A percentile compares a stretch with the other conserved stretches of the same genome.
Evolutionary conservation across 2,329 filamentous ascomycete species (phyloP).

Genomic region (Alternaria sp.): DNA sequence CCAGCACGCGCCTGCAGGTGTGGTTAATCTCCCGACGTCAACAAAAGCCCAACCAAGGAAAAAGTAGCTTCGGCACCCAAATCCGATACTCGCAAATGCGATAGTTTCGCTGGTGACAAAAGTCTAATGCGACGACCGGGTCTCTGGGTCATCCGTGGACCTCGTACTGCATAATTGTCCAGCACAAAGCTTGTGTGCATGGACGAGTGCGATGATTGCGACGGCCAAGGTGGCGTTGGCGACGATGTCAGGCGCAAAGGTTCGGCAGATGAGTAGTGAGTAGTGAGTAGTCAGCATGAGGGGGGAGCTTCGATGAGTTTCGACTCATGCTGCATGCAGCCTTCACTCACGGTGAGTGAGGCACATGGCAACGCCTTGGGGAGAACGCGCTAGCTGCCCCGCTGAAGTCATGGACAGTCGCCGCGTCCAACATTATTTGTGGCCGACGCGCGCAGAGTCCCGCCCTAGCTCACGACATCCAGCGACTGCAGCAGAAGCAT

Average conservation of each 20-base stretch:
- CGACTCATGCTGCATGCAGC: neutral
- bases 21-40: constrained; percentile 3
- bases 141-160: constrained; percentile 6
- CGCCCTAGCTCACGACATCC: neutral
- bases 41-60: constrained; percentile 1
- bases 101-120: neutral
- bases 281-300: neutral
- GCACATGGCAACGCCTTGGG: constrained; percentile 1
- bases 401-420: constrained; percentile 23
- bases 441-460: neutral
- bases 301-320: neutral
- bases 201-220: neutral
- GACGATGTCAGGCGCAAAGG: neutral
- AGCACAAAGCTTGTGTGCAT: neutral
- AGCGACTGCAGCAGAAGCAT: neutral
- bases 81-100: too few relatives aligned
- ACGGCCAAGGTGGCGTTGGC: neutral
- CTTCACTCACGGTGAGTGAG: neutral
- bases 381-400: constrained; percentile 17
- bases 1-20: neutral
- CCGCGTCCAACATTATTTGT: neutral
- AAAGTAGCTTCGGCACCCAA: neutral
- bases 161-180: neutral
- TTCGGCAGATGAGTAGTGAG: neutral
- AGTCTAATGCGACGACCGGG: constrained; percentile 8